A percentile compares a stretch with the other conserved stretches of the same genome.
phyloP scores from a whole-genome alignment of 2,329 filamentous ascomycete genomes.

The Colletotrichum echinochloae region DNA sequence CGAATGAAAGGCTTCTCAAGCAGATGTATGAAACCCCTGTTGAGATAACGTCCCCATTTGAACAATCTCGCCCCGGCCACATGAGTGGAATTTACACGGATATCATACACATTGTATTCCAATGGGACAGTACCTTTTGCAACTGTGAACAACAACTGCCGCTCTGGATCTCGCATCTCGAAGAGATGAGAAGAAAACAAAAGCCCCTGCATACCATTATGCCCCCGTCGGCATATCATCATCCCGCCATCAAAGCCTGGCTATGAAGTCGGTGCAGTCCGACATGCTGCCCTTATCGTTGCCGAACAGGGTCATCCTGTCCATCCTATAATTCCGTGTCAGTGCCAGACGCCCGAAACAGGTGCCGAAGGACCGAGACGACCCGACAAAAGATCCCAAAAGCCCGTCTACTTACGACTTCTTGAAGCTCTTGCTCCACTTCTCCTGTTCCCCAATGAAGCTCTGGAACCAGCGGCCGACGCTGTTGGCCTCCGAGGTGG shows the following conservation, averaged over 20 bases:
- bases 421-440: constrained; percentile 21
- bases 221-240: no score
- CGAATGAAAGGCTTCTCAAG: background rate
- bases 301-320: constrained; percentile 64
- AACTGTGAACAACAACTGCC: background rate
- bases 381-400: no score
- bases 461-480: constrained; percentile 52
- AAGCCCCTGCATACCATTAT: background rate
- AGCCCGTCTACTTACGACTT: constrained; percentile 30
- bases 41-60: background rate
- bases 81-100: background rate
- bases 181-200: no score
- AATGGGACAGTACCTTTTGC: background rate
- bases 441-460: constrained; percentile 54
- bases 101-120: background rate
- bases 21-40: background rate
- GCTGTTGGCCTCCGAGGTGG: constrained; percentile 50
- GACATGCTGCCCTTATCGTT: constrained; percentile 66
- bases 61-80: background rate
- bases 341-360: constrained; percentile 58
- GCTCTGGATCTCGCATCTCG: background rate
- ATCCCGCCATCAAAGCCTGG: background rate
- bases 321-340: constrained; percentile 4
- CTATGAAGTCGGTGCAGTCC: constrained; percentile 58
- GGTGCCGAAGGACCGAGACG: constrained; percentile 54